Conservation (phyloP, 2,329 filamentous ascomycete species). For the Stromatinia cepivora region DNA sequence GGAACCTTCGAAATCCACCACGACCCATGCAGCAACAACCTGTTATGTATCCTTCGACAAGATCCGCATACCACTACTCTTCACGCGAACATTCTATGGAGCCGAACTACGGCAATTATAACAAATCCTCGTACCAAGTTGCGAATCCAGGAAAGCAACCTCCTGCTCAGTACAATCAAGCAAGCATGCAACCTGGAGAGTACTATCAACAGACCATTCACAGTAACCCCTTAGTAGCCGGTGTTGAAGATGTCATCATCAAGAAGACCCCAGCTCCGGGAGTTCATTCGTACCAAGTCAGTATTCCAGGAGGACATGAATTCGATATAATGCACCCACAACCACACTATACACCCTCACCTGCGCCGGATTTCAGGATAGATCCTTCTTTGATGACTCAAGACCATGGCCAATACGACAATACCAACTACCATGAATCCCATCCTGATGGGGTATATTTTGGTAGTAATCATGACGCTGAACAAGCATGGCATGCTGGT, state of each 20-base stretch:
- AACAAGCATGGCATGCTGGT: conserved; percentile 32
- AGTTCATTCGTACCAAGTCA: conserved; percentile 40
- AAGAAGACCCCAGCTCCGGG: conserved; percentile 43
- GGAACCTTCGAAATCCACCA: conserved; percentile 26
- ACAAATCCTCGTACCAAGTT: conserved; percentile 52
- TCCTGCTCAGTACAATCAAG: conserved; percentile 48
- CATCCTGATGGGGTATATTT: conserved; percentile 34
- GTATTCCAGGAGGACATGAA: conserved; percentile 43
- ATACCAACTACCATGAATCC: conserved; percentile 25
- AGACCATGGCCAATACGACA: conserved; percentile 31
- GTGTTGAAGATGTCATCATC: conserved; percentile 47
- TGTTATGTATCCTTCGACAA: conserved; percentile 36
- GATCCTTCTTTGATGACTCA: conserved; percentile 37
- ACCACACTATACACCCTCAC: conserved; percentile 15
- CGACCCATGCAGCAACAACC: conserved; percentile 30
- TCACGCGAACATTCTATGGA: conserved; percentile 39
- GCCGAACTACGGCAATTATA: conserved; percentile 38
- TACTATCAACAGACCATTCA: conserved; percentile 49
- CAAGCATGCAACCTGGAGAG: conserved; percentile 47
- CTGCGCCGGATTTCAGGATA: conserved; percentile 31
- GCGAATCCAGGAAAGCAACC: conserved; percentile 52
- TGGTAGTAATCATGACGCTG: conserved; percentile 29
- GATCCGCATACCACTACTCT: conserved; percentile 38
- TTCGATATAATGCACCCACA: conserved; percentile 36
- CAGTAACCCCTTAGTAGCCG: conserved; percentile 28